phyloP scores from a whole-genome alignment of 176 grass and related monocot species.

The Pontederia crassipes region DNA sequence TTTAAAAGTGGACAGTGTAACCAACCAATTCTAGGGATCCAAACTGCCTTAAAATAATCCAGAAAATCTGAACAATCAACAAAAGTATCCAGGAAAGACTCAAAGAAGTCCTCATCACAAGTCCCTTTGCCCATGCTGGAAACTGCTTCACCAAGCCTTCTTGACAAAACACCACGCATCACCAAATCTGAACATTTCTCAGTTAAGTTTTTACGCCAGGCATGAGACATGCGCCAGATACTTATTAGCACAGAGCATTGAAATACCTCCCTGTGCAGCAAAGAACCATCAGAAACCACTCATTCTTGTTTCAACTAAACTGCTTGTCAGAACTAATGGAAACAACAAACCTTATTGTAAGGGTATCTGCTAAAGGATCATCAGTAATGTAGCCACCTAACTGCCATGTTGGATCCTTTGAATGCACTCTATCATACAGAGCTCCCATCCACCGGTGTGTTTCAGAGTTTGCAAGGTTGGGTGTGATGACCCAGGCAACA shows the following conservation, averaged over 20 bases:
- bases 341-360: constrained; percentile 54
- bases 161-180: constrained; percentile 34
- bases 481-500: constrained; percentile 72
- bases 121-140: constrained; percentile 46
- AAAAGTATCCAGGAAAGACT: constrained; percentile 61
- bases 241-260: constrained; percentile 74
- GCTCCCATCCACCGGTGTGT: constrained; percentile 83
- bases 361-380: constrained; percentile 62
- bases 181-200: constrained; percentile 54
- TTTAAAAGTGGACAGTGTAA: constrained; percentile 18
- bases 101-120: constrained; percentile 52
- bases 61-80: constrained; percentile 52
- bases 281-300: constrained; percentile 26
- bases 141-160: constrained; percentile 48
- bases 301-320: not conserved
- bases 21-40: constrained; percentile 75
- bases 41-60: constrained; percentile 75
- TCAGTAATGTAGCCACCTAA: constrained; percentile 92
- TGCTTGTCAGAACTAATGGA: not conserved
- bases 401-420: constrained; percentile 89
- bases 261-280: constrained; percentile 60
- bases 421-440: constrained; percentile 71
- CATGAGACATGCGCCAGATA: constrained; percentile 62
- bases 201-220: constrained; percentile 68
- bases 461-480: constrained; percentile 54